Evolutionary conservation across 2,329 filamentous ascomycete genomes (phyloP).

Genomic region (Clarireedia homoeocarpa): DNA sequence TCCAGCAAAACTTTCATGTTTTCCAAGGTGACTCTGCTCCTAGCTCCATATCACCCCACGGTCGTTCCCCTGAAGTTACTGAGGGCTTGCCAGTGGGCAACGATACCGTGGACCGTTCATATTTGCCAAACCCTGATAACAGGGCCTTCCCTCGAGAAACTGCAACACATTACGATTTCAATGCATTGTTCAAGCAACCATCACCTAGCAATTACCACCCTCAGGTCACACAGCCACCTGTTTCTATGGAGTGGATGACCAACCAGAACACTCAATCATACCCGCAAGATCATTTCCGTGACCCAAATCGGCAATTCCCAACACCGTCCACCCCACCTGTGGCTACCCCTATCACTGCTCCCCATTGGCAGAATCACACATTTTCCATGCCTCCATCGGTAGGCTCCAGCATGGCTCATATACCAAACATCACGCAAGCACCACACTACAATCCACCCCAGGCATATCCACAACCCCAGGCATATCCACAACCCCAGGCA

Average conservation of each 20-base stretch:
- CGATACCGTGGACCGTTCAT: slow-evolving; percentile 16
- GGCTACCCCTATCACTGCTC: background rate
- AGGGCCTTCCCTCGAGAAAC: slow-evolving; percentile 1
- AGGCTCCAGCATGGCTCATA: background rate
- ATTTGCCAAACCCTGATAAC: slow-evolving; percentile 13
- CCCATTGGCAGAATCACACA: slow-evolving; percentile 1
- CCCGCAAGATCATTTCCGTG: background rate
- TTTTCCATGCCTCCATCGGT: background rate
- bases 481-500: no score
- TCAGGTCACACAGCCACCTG: background rate
- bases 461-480: background rate
- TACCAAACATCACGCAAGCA: background rate
- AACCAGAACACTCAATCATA: background rate
- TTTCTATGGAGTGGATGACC: background rate
- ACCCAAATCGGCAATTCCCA: background rate
- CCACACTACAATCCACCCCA: background rate
- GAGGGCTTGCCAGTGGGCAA: slow-evolving; percentile 6
- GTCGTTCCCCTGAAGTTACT: background rate
- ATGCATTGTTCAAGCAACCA: slow-evolving; percentile 12
- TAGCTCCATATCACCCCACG: background rate
- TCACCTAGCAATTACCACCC: background rate
- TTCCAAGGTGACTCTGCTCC: background rate
- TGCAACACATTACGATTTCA: slow-evolving; percentile 22
- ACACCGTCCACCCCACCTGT: background rate
- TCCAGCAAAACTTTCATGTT: slow-evolving; percentile 9